phyloP scores from a whole-genome alignment of 139 green algal species.

The Picochlorum sp. region DNA sequence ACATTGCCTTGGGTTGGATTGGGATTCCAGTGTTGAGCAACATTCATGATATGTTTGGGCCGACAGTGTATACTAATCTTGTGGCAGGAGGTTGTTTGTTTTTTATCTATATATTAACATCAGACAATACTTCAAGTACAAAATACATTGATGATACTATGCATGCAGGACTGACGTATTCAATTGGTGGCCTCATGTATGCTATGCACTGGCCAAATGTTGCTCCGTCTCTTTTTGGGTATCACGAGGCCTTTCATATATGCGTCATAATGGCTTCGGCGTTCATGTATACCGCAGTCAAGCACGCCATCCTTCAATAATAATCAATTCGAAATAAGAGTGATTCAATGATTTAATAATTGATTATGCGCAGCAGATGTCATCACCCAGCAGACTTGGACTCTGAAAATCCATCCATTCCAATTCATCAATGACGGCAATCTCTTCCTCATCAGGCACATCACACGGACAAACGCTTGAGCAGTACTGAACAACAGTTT shows the following conservation, averaged over 20 bases:
- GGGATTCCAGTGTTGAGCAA: conserved; percentile 4
- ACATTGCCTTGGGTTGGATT: conserved; percentile 26
- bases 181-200: conserved; percentile 29
- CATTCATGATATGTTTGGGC: conserved; percentile 3
- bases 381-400: background rate
- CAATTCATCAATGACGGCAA: background rate
- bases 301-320: no score
- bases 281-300: conserved; percentile 19
- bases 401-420: background rate
- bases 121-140: background rate
- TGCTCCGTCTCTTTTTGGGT: conserved; percentile 30
- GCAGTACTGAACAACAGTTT: conserved; percentile 16
- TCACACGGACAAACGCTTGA: conserved; percentile 11
- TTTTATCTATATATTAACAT: no score
- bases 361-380: no score
- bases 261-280: conserved; percentile 21
- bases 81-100: conserved; percentile 18
- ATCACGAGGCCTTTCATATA: conserved; percentile 42
- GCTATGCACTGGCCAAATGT: conserved; percentile 25
- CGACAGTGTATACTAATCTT: conserved; percentile 2
- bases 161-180: conserved; percentile 15
- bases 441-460: background rate
- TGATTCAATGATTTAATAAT: no score
- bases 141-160: background rate
- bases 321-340: no score